Conservation (phyloP, 78 protist genomes). For the Blattamonas nauphoetae region DNA sequence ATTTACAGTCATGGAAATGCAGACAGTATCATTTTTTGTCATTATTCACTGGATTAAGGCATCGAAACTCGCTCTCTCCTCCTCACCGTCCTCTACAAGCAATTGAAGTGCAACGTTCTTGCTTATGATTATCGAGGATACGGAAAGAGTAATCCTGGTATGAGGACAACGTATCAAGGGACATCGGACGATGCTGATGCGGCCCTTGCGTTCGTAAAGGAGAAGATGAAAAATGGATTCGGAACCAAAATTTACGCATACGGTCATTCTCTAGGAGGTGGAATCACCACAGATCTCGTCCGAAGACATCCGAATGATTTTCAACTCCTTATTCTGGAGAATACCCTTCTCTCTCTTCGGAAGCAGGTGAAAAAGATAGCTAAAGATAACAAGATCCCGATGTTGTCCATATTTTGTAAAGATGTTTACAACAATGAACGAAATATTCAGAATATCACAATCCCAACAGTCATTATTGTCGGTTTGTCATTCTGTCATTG, state of each 20-base stretch:
- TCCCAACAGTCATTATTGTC: not conserved
- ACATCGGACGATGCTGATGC: not conserved
- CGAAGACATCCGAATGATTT: not conserved
- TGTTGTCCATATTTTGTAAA: too few species aligned
- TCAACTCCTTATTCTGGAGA: not conserved
- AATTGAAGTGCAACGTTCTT: not conserved
- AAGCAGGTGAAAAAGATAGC: not conserved
- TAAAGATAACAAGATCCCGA: too few species aligned
- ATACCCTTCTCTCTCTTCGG: not conserved
- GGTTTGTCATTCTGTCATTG: too few species aligned
- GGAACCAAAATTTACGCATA: not conserved
- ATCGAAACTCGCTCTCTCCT: not conserved
- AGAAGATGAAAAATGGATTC: not conserved
- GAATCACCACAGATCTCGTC: not conserved
- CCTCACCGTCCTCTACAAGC: not conserved
- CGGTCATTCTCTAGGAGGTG: not conserved
- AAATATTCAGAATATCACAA: not conserved
- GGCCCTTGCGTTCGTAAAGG: not conserved
- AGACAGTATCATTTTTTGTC: not conserved
- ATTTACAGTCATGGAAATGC: not conserved
- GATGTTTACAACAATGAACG: not conserved
- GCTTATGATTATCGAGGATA: not conserved
- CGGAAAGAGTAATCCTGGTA: not conserved
- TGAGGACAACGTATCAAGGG: not conserved
- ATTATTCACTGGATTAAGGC: not conserved